phyloP scores from a whole-genome alignment of 108 stramenopile genomes.

The Asterionellopsis glacialis region DNA sequence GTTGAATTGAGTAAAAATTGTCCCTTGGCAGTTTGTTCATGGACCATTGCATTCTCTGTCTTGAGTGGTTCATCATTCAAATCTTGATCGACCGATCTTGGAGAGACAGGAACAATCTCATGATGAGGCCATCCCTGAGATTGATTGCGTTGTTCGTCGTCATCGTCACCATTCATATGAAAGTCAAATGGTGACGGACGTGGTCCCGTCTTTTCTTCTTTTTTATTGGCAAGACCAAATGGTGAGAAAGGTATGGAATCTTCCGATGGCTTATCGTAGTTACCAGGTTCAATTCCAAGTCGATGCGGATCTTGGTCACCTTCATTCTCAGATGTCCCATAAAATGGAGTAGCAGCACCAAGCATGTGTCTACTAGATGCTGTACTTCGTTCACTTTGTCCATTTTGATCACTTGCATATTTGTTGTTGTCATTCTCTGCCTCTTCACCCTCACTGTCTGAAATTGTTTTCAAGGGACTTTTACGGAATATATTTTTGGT shows the following conservation, averaged over 20 bases:
- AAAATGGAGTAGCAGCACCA: background rate
- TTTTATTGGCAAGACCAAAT: background rate
- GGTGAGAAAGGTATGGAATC: no score
- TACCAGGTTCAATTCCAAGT: background rate
- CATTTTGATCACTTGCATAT: background rate
- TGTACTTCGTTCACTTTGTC: background rate
- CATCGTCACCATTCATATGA: background rate
- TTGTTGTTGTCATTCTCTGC: background rate
- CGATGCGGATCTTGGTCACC: background rate
- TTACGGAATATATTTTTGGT: background rate
- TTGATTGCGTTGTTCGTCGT: background rate
- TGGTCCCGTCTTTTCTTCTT: constrained; percentile 4
- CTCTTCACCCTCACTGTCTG: background rate
- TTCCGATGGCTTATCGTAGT: background rate
- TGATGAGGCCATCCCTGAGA: background rate
- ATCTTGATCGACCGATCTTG: background rate
- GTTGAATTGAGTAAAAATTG: constrained; percentile 1
- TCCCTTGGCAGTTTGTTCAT: constrained; percentile 8
- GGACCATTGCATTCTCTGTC: constrained; percentile 8
- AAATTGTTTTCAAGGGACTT: background rate
- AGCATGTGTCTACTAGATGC: background rate
- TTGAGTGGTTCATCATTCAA: background rate
- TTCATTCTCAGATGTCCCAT: background rate
- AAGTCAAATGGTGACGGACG: background rate
- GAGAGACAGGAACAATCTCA: background rate